Percentiles rank a stretch among this genome's conserved stretches.
These are phyloP conservation scores for Chrysanthemum makinoi DNA, from an alignment of 129 eudicot genomes.

Conservation along the genomic window DNA sequence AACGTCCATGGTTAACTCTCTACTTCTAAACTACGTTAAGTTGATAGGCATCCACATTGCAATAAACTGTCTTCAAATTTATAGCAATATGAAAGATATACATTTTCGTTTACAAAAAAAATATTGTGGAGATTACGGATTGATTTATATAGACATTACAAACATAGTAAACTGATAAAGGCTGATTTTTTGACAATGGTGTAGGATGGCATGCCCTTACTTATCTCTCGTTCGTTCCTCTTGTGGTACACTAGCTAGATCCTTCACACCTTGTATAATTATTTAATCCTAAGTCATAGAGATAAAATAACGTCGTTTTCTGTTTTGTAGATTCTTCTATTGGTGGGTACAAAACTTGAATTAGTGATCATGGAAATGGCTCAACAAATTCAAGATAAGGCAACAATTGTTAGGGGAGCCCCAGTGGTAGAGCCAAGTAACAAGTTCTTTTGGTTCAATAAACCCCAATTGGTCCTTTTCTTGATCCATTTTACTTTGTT, in stretches of 20 bases:
- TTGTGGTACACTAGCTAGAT: conserved; percentile 37
- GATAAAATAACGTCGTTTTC: neutral
- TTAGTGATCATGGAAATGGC: conserved; percentile 83
- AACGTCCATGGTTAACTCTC: conserved; percentile 47
- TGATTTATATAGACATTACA: neutral
- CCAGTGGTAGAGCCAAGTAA: conserved; percentile 67
- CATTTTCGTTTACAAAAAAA: no score
- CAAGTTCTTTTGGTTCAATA: conserved; percentile 73
- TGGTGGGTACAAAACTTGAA: conserved; percentile 74
- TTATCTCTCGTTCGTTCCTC: conserved; percentile 60
- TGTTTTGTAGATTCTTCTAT: conserved; percentile 42
- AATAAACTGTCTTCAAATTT: no score
- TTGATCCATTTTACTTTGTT: conserved; percentile 79
- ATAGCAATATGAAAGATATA: no score
- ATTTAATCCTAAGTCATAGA: neutral
- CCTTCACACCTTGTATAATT: neutral
- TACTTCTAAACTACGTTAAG: no score
- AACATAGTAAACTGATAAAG: neutral
- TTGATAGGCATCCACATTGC: no score
- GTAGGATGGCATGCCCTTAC: conserved; percentile 78
- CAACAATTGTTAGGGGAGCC: conserved; percentile 72
- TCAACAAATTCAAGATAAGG: conserved; percentile 60
- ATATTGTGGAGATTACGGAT: no score
- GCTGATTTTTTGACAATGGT: neutral
- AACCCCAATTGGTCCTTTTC: conserved; percentile 64